These are phyloP conservation scores for Pyrus betulifolia DNA, from an alignment of 306 rosid genomes.

Conservation along the genomic window DNA sequence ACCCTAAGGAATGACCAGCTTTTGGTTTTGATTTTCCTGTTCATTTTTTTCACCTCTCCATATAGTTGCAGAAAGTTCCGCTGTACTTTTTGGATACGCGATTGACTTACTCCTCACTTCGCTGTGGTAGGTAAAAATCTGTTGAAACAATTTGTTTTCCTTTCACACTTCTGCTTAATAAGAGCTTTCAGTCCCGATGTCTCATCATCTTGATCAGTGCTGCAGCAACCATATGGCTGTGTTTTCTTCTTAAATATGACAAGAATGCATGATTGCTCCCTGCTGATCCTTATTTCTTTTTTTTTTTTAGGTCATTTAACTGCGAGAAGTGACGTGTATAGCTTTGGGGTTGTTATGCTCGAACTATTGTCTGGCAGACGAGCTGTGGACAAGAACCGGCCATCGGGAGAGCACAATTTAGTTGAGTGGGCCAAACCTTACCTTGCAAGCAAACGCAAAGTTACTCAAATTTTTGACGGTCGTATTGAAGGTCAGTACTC, in stretches of 20 bases:
- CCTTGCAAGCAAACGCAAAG: constrained; percentile 68
- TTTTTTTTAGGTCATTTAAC: constrained; percentile 75
- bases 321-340: constrained; percentile 79
- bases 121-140: background rate
- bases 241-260: background rate
- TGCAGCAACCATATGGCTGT: background rate
- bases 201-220: background rate
- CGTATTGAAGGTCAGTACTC: constrained; percentile 80
- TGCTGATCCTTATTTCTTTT: constrained; percentile 19
- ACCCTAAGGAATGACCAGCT: background rate
- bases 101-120: background rate
- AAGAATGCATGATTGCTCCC: background rate
- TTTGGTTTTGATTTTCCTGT: background rate
- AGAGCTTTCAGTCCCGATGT: background rate
- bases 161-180: background rate
- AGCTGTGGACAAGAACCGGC: constrained; percentile 78
- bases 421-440: constrained; percentile 92
- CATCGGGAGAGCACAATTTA: constrained; percentile 65
- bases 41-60: background rate
- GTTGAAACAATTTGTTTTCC: background rate
- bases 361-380: constrained; percentile 81
- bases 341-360: constrained; percentile 88
- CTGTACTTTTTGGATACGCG: background rate
- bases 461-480: constrained; percentile 65
- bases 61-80: background rate